Evolutionary conservation across 73 alveolate genomes (phyloP).

Genomic region (Paramecium pentaurelia): DNA sequence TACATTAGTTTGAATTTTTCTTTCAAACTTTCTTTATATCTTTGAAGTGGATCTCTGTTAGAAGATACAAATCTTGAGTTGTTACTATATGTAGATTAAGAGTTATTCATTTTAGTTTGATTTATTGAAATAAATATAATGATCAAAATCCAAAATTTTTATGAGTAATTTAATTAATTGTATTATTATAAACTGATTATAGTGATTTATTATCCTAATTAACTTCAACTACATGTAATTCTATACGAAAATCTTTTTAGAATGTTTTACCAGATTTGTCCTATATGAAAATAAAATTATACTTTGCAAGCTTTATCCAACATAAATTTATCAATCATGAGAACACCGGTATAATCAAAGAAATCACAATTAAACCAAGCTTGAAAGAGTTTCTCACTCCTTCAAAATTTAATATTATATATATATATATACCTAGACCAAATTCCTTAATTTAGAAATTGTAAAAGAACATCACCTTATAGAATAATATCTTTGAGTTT

Average conservation of each 20-base stretch:
- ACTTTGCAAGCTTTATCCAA: conserved; percentile 81
- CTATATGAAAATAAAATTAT: neutral
- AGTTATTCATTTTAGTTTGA: neutral
- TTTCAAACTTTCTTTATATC: neutral
- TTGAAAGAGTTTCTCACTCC: conserved; percentile 72
- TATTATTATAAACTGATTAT: neutral
- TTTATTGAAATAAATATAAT: neutral
- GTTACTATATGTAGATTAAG: conserved; percentile 6
- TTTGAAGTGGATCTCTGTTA: neutral
- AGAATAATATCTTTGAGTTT: conserved; percentile 45
- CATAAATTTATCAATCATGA: conserved; percentile 72
- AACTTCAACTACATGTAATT: conserved; percentile 33
- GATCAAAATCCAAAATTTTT: conserved; percentile 23
- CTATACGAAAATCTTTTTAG: conserved; percentile 27
- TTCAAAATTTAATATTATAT: neutral
- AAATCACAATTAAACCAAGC: conserved; percentile 90
- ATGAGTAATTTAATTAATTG: conserved; percentile 4
- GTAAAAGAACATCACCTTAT: conserved; percentile 81
- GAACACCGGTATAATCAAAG: conserved; percentile 73
- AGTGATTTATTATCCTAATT: neutral
- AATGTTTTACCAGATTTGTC: conserved; percentile 51
- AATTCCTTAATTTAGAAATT: conserved; percentile 65
- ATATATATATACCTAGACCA: neutral
- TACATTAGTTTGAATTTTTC: neutral
- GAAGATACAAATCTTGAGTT: neutral